phyloP scores from a whole-genome alignment of 768 basidiomycete species.

The Boletales sp. region DNA sequence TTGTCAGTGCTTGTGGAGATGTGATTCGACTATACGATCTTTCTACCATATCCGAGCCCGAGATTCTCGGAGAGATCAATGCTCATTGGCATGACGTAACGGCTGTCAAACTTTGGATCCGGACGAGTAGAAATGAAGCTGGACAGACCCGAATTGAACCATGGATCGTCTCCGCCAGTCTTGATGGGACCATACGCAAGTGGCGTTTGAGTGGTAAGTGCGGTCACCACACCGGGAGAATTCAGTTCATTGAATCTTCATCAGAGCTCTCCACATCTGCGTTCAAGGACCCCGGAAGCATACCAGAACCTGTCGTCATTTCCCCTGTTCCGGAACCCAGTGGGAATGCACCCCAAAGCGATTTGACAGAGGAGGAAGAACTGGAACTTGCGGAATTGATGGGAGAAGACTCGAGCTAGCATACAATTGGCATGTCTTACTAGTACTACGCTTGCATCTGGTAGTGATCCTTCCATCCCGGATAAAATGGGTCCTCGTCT shows the following conservation, averaged over 20 bases:
- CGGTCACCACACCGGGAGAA: background rate
- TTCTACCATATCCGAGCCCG: slow-evolving; percentile 61
- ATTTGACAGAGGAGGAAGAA: slow-evolving; percentile 86
- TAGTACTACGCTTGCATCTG: slow-evolving; percentile 8
- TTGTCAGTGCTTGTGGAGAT: slow-evolving; percentile 84
- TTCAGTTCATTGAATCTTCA: background rate
- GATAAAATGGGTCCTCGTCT: slow-evolving; percentile 50
- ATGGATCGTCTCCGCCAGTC: slow-evolving; percentile 79
- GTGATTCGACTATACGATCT: slow-evolving; percentile 78
- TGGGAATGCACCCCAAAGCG: slow-evolving; percentile 27
- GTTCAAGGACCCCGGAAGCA: slow-evolving; percentile 15
- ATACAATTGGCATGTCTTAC: background rate
- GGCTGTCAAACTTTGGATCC: slow-evolving; percentile 69
- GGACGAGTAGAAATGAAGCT: slow-evolving; percentile 42
- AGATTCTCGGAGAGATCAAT: slow-evolving; percentile 69
- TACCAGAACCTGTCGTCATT: slow-evolving; percentile 16
- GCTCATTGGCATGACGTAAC: slow-evolving; percentile 92
- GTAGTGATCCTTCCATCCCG: slow-evolving; percentile 39
- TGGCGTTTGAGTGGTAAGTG: slow-evolving; percentile 71
- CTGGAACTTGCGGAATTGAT: slow-evolving; percentile 82
- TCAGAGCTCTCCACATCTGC: slow-evolving; percentile 28
- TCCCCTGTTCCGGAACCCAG: slow-evolving; percentile 27
- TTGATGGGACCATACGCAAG: slow-evolving; percentile 84
- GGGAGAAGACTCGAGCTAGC: slow-evolving; percentile 30
- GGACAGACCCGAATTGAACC: slow-evolving; percentile 56